Percentiles rank a stretch among this genome's conserved stretches.
phyloP scores from a whole-genome alignment of 768 basidiomycete species.

The Lentinula guzmanii region DNA sequence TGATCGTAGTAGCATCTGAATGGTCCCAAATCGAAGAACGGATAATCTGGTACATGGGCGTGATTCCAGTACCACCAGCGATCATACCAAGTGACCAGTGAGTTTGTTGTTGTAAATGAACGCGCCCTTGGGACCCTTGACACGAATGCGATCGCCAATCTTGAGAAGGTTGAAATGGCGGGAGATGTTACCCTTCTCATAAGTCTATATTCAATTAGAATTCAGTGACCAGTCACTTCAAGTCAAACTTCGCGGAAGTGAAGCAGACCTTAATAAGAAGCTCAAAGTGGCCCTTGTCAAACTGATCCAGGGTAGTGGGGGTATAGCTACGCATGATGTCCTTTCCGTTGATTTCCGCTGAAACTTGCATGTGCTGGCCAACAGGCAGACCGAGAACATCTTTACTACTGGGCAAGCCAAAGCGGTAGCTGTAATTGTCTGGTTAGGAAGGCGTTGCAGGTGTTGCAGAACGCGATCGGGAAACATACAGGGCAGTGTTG shows the following conservation, averaged over 20 bases:
- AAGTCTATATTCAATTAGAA: constrained; percentile 77
- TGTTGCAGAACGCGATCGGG: not conserved
- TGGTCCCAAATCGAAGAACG: constrained; percentile 89
- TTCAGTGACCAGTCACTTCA: not conserved
- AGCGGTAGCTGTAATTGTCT: constrained; percentile 69
- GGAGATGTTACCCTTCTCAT: constrained; percentile 97
- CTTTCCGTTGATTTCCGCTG: constrained; percentile 90
- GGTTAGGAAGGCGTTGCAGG: not conserved
- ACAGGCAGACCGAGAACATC: constrained; percentile 90
- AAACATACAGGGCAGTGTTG: constrained; percentile 87
- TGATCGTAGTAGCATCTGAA: constrained; percentile 74
- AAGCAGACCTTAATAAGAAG: constrained; percentile 85
- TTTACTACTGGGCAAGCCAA: constrained; percentile 66
- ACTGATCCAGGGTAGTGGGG: constrained; percentile 86
- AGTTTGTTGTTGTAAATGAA: constrained; percentile 78
- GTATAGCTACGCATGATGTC: constrained; percentile 90
- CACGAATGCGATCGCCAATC: constrained; percentile 79
- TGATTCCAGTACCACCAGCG: constrained; percentile 97
- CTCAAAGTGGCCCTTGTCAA: constrained; percentile 87
- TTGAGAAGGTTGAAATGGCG: constrained; percentile 76
- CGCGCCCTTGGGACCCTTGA: constrained; percentile 96
- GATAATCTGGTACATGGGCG: constrained; percentile 98
- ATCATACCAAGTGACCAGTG: constrained; percentile 90
- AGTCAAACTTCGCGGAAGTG: not conserved
- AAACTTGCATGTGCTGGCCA: constrained; percentile 93